These are phyloP conservation scores for Fusarium sambucinum DNA, from an alignment of 2,329 filamentous ascomycete species.

Conservation along the genomic window DNA sequence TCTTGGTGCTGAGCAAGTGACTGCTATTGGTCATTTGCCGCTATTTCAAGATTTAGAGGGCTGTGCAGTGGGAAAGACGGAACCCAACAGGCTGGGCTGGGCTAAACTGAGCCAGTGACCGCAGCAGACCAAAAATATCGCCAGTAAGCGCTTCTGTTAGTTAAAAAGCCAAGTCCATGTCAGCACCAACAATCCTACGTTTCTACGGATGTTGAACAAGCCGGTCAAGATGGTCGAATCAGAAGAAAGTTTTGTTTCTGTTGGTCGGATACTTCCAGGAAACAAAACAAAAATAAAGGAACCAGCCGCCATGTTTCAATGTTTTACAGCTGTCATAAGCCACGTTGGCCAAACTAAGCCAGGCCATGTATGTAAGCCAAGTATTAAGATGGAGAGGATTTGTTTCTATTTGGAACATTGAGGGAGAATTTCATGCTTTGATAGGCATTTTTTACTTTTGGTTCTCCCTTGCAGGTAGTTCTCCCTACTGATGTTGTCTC, in stretches of 20 bases:
- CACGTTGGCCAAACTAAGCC: not conserved
- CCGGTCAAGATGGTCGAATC: conserved; percentile 19
- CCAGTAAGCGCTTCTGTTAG: conserved; percentile 28
- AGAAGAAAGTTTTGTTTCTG: not conserved
- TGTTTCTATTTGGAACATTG: conserved; percentile 17
- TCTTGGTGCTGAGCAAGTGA: conserved; percentile 13
- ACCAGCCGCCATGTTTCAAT: conserved; percentile 1
- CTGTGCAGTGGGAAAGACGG: conserved; percentile 25
- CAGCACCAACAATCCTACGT: conserved; percentile 22
- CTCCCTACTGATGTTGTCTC: not conserved
- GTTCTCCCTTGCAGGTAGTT: not conserved
- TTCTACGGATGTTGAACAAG: conserved; percentile 20
- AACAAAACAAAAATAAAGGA: conserved; percentile 1
- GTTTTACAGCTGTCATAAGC: conserved; percentile 4
- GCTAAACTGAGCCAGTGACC: conserved; percentile 4
- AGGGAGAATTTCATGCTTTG: not conserved
- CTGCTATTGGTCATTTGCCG: conserved; percentile 21
- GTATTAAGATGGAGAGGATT: not conserved
- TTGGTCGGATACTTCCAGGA: conserved; percentile 10
- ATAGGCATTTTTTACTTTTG: not conserved
- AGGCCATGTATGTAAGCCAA: conserved; percentile 7
- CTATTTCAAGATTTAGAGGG: conserved; percentile 36
- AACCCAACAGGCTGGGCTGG: conserved; percentile 7
- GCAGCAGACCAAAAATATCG: conserved; percentile 36
- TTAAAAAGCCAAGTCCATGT: conserved; percentile 7